phyloP scores from a whole-genome alignment of 768 basidiomycete species.

The Porpolomopsis calyptriformis region DNA sequence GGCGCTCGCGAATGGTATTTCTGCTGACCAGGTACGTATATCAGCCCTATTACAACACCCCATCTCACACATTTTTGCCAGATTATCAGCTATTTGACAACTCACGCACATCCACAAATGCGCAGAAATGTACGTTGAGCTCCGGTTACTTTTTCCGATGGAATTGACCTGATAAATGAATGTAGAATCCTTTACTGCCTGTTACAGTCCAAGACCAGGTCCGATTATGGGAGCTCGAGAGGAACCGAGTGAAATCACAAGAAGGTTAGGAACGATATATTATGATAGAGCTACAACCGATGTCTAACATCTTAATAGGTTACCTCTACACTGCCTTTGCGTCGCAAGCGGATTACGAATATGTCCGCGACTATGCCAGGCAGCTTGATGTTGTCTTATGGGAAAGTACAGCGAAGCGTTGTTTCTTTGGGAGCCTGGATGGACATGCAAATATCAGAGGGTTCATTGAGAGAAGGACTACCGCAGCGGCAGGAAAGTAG shows the following conservation, averaged over 20 bases:
- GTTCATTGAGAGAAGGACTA: slow-evolving; percentile 66
- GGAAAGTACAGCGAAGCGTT: slow-evolving; percentile 64
- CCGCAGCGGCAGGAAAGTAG: slow-evolving; percentile 19
- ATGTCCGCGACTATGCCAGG: slow-evolving; percentile 76
- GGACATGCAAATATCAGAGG: slow-evolving; percentile 70
- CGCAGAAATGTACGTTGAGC: slow-evolving; percentile 65
- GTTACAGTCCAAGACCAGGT: slow-evolving; percentile 98
- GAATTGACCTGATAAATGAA: neutral
- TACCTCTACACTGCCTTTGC: slow-evolving; percentile 84
- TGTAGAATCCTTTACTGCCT: slow-evolving; percentile 81
- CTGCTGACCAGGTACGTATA: slow-evolving; percentile 77
- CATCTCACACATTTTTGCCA: slow-evolving; percentile 23
- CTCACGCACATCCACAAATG: slow-evolving; percentile 98
- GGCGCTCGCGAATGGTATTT: slow-evolving; percentile 89
- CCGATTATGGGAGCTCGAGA: slow-evolving; percentile 92
- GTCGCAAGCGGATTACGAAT: slow-evolving; percentile 79
- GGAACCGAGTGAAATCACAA: slow-evolving; percentile 78
- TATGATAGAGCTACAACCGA: slow-evolving; percentile 5
- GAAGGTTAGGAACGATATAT: slow-evolving; percentile 50
- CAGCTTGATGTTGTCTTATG: slow-evolving; percentile 75
- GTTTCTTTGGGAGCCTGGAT: slow-evolving; percentile 74
- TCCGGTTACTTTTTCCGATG: slow-evolving; percentile 2
- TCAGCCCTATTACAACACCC: slow-evolving; percentile 13
- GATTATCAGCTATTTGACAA: slow-evolving; percentile 92
- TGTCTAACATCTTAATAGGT: slow-evolving; percentile 36